phyloP scores from a whole-genome alignment of 176 grass and related monocot species.

The Cocos nucifera region DNA sequence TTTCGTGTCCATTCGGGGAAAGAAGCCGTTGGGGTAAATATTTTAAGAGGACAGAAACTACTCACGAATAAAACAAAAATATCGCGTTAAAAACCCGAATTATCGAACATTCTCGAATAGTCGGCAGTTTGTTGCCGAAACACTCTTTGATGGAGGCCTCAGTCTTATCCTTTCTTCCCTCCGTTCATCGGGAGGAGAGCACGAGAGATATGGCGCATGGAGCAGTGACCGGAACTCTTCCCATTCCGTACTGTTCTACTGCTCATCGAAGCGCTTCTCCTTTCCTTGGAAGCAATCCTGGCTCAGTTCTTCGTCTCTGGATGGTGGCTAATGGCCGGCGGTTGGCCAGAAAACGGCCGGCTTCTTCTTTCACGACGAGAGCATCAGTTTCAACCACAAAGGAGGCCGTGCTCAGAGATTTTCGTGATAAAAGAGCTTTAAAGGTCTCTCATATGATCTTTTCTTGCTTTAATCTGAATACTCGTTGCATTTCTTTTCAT shows the following conservation, averaged over 20 bases:
- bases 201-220: slow-evolving; percentile 2
- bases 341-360: slow-evolving; percentile 11
- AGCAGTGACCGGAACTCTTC: not conserved
- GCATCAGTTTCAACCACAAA: slow-evolving; percentile 43
- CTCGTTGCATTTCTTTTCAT: not conserved
- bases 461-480: not conserved
- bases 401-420: slow-evolving; percentile 52
- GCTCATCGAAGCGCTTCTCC: not conserved
- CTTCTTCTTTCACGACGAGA: slow-evolving; percentile 41
- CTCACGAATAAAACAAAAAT: too few relatives aligned
- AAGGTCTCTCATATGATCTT: slow-evolving; percentile 40
- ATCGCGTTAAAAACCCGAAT: too few relatives aligned
- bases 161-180: too few relatives aligned
- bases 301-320: slow-evolving; percentile 19
- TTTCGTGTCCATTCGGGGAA: too few relatives aligned
- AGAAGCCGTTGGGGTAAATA: too few relatives aligned
- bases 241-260: not conserved
- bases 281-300: not conserved
- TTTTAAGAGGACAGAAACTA: too few relatives aligned
- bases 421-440: slow-evolving; percentile 54
- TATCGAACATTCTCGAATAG: too few relatives aligned
- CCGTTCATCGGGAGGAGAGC: too few relatives aligned
- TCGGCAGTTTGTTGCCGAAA: too few relatives aligned
- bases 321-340: not conserved
- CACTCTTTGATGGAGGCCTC: too few relatives aligned